Evolutionary conservation across 345 rosid species (phyloP).

Genomic region (Fremontodendron californicum): DNA sequence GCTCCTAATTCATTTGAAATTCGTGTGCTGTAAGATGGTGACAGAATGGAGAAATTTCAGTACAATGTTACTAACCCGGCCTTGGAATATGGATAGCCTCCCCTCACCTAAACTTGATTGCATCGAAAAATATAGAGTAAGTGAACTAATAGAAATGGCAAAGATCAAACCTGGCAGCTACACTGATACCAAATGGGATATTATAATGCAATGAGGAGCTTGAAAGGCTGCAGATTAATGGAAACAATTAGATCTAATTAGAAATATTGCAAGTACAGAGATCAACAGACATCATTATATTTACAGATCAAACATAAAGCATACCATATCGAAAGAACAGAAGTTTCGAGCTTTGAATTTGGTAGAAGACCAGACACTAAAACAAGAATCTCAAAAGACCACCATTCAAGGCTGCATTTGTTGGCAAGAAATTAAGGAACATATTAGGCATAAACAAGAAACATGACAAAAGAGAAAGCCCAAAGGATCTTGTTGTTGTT

Average conservation of each 20-base stretch:
- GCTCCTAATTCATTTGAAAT: slow-evolving; percentile 43
- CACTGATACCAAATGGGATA: slow-evolving; percentile 31
- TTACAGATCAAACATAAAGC: not conserved
- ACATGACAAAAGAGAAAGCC: not conserved
- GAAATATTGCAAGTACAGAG: not conserved
- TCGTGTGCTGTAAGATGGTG: slow-evolving; percentile 29
- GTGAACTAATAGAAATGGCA: not conserved
- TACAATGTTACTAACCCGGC: not conserved
- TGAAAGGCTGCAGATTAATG: slow-evolving; percentile 24
- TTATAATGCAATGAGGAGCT: slow-evolving; percentile 28
- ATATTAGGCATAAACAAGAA: not conserved
- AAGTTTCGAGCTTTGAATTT: slow-evolving; percentile 47
- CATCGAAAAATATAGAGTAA: too few species aligned
- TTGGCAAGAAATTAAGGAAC: not conserved
- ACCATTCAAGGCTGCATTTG: slow-evolving; percentile 52
- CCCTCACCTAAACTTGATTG: too few species aligned
- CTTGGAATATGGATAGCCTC: too few species aligned
- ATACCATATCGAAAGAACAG: slow-evolving; percentile 55
- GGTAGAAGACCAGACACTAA: slow-evolving; percentile 53
- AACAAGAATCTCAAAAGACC: slow-evolving; percentile 50
- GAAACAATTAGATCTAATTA: not conserved
- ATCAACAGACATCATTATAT: too few species aligned
- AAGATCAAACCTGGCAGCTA: slow-evolving; percentile 27
- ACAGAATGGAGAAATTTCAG: not conserved
- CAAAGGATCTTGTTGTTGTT: not conserved